These are phyloP conservation scores for Beauveria scarabaeidicola DNA, from an alignment of 2,329 filamentous ascomycete species.

Conservation along the genomic window DNA sequence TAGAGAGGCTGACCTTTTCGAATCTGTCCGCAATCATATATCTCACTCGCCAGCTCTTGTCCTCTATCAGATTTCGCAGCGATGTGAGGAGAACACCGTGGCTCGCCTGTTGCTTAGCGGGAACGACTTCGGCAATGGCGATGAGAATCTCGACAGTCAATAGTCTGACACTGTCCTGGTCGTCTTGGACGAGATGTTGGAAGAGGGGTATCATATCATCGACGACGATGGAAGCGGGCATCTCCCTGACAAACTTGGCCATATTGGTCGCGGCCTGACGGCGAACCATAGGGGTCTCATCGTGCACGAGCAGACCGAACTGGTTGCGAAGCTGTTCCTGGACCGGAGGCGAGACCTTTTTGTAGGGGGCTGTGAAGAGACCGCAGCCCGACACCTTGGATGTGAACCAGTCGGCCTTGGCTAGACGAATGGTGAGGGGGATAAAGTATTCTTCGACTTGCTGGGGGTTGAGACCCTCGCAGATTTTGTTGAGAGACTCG, in stretches of 20 bases:
- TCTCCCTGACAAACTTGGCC: constrained; percentile 95
- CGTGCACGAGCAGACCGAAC: constrained; percentile 87
- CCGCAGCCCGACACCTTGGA: constrained; percentile 98
- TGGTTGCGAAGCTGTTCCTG: constrained; percentile 89
- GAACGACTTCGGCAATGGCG: constrained; percentile 91
- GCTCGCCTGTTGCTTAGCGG: constrained; percentile 95
- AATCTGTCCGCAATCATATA: constrained; percentile 99
- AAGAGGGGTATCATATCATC: constrained; percentile 99
- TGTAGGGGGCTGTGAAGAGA: constrained; percentile 88
- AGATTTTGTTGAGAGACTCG: constrained; percentile 99
- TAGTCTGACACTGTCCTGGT: constrained; percentile 94
- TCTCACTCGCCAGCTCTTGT: constrained; percentile 98
- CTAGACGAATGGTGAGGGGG: constrained; percentile 86
- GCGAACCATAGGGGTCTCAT: constrained; percentile 98
- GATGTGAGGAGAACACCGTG: constrained; percentile 89
- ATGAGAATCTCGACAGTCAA: constrained; percentile 95
- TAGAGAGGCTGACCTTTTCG: constrained; percentile 62
- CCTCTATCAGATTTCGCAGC: constrained; percentile 87
- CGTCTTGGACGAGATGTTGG: constrained; percentile 90
- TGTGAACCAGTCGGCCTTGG: constrained; percentile 99
- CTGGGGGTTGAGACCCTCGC: constrained; percentile 77
- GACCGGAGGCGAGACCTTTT: constrained; percentile 75
- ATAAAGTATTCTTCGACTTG: constrained; percentile 98
- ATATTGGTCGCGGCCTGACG: constrained; percentile 94
- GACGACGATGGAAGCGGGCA: constrained; percentile 83